phyloP scores from a whole-genome alignment of 352 stramenopile species.

The Phytopythium aichiense region DNA sequence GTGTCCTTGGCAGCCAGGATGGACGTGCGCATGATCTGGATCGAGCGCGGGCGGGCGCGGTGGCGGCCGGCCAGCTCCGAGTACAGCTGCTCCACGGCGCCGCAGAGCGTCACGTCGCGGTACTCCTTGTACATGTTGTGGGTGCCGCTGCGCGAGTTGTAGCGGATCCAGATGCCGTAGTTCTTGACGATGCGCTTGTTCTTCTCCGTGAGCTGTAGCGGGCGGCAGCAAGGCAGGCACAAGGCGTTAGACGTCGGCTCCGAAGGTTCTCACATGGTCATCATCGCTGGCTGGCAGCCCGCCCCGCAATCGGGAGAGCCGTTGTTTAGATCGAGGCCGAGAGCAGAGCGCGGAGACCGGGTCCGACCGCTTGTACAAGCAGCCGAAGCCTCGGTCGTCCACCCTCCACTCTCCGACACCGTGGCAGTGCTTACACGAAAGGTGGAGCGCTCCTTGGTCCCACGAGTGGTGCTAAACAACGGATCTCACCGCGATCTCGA shows the following conservation, averaged over 20 bases:
- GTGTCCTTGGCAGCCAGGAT: conserved; percentile 95
- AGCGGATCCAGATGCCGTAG: conserved; percentile 99
- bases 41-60: conserved; percentile 94
- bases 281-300: not conserved
- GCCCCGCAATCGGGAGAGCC: not conserved
- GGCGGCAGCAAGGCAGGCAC: conserved; percentile 2
- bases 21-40: conserved; percentile 99
- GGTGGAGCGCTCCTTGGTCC: not conserved
- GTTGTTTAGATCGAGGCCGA: not conserved
- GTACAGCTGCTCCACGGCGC: conserved; percentile 98
- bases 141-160: conserved; percentile 99
- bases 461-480: conserved; percentile 47
- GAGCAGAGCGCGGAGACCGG: not conserved
- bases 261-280: not conserved
- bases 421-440: conserved; percentile 4
- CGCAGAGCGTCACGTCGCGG: conserved; percentile 96
- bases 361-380: too few species aligned
- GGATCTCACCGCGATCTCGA: conserved; percentile 50
- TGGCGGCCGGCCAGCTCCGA: conserved; percentile 98
- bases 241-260: not conserved
- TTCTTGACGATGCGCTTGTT: conserved; percentile 98
- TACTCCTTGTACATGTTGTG: conserved; percentile 99
- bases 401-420: not conserved
- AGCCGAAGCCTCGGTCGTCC: too few species aligned
- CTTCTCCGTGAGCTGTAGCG: conserved; percentile 94